phyloP scores from a whole-genome alignment of 257 asterid genomes.

The Parsonsia alboflavescens region DNA sequence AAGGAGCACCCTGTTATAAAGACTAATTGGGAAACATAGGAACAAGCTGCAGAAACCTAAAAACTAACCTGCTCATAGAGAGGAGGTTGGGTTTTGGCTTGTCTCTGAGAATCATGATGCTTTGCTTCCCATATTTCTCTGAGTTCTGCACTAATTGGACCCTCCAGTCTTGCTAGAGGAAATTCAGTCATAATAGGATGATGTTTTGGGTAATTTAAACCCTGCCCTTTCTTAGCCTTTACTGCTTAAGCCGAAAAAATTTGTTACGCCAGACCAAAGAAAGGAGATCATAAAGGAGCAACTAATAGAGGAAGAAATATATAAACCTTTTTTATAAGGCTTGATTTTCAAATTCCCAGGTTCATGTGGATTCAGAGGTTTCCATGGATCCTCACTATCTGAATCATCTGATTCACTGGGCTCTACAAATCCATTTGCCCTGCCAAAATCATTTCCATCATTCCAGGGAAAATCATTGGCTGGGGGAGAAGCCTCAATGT shows the following conservation, averaged over 20 bases:
- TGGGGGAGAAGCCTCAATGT: constrained; percentile 32
- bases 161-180: constrained; percentile 68
- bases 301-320: constrained; percentile 1
- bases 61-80: constrained; percentile 66
- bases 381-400: constrained; percentile 81
- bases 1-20: constrained; percentile 18
- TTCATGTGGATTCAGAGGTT: constrained; percentile 90
- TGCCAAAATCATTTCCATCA: constrained; percentile 33
- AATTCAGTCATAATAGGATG: constrained; percentile 45
- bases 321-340: constrained; percentile 62
- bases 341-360: constrained; percentile 78
- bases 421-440: constrained; percentile 42
- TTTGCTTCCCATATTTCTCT: constrained; percentile 65
- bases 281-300: not conserved
- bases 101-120: constrained; percentile 27
- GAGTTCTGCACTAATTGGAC: constrained; percentile 58
- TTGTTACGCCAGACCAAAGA: constrained; percentile 2
- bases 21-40: not conserved
- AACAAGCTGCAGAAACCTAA: not conserved
- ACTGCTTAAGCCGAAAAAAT: constrained; percentile 47
- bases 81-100: constrained; percentile 35
- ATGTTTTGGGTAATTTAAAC: constrained; percentile 33
- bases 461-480: constrained; percentile 38
- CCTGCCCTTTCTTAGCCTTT: constrained; percentile 40
- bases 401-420: constrained; percentile 42